Evolutionary conservation across 2,329 filamentous ascomycete genomes (phyloP), one percentile per base, ranked within the genome.

Genomic region (Pseudogymnoascus sp.): DNA sequence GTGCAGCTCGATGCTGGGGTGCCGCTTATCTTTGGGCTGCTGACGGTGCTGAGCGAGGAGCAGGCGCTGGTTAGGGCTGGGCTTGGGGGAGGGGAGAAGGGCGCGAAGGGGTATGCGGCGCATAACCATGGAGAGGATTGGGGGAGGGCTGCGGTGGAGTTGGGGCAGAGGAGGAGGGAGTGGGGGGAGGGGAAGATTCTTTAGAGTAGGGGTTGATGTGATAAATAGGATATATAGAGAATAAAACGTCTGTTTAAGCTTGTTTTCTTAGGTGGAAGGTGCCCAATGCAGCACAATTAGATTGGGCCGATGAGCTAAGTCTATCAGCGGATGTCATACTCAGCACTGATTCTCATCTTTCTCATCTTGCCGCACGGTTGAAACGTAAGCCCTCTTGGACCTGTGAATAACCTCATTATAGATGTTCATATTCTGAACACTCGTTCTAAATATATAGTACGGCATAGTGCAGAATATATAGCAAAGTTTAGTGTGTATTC

Each of bases 91-190:
- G 87, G 91, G 72, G 93, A 97, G 77, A 84, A 93, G 67, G 93
- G 95, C 28, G 93, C 93, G 1, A 77, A 96, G 65, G 42, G 73
- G 64, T 76, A 74, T 14, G 77, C 78, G 64, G 79, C 85, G 69
- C 95, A 97, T 75, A 97, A 97, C 78, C 93, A 99, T 77, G 95
- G 95, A 28, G 89, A 95, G 78, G 93, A 97, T 76, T 99, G 95
- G 95, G 95, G 95, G 3, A 82, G 86, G 70, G 95, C 93, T 18
- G 95, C 95, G 5, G 95, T 99, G 36, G 95, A 99, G 81, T 83
- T 99, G 80, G 93, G 90, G 5, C 84, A 89, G 16, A 97, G 96
- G 86, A 86, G 89, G 74, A 89, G 82, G 76, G 88, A 86, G 60
- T 97, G 93, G 93, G 84, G 85, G 2, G 84, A 67, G 18, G 70